Percentiles rank a stretch among this genome's conserved stretches.
Conservation (phyloP, 306 rosid genomes). For the Dalbergia cultrata region DNA sequence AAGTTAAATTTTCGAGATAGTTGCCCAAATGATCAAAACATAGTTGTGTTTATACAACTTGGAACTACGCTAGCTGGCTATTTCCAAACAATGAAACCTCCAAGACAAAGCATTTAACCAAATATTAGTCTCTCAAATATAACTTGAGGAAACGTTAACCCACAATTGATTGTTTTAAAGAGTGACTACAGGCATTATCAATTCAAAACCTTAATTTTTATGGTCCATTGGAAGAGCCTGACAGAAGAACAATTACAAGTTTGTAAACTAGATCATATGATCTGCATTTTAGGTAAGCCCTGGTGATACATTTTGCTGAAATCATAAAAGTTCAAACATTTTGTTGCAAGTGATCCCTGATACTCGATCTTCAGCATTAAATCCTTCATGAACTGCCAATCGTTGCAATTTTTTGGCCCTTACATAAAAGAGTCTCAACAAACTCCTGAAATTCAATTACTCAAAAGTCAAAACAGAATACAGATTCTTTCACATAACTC, state of each 20-base stretch:
- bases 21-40: conserved; percentile 21
- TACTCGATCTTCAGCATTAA: conserved; percentile 40
- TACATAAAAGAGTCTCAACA: conserved; percentile 42
- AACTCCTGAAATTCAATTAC: conserved; percentile 43
- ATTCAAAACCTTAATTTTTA: background rate
- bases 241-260: conserved; percentile 36
- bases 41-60: background rate
- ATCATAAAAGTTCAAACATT: conserved; percentile 45
- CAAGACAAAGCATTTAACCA: conserved; percentile 12
- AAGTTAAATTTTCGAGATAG: conserved; percentile 12
- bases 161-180: background rate
- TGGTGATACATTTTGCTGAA: conserved; percentile 36
- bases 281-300: conserved; percentile 40
- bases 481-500: conserved; percentile 42
- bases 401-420: conserved; percentile 41
- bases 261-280: conserved; percentile 51
- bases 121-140: conserved; percentile 25
- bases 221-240: conserved; percentile 37
- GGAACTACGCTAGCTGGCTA: background rate
- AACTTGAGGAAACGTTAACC: background rate
- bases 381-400: conserved; percentile 45
- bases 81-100: conserved; percentile 3
- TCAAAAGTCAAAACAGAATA: conserved; percentile 42
- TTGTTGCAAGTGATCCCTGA: conserved; percentile 42
- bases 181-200: background rate